Conservation (phyloP, 225 moss, liverwort and hornwort genomes). For the Antitrichia curtipendula region DNA sequence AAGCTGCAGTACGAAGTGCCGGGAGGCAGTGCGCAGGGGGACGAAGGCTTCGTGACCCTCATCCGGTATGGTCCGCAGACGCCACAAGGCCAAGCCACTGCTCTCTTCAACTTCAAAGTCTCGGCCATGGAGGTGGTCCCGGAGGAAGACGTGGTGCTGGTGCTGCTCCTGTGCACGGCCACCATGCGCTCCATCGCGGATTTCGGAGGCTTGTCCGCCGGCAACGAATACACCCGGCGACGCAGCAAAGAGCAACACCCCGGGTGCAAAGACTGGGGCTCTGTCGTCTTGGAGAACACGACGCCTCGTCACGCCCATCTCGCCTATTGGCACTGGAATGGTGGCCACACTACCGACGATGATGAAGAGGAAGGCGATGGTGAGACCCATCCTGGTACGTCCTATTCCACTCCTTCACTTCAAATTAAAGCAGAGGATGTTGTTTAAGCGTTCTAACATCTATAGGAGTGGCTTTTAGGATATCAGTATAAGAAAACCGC, state of each 20-base stretch:
- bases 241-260: constrained; percentile 27
- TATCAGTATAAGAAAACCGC: not conserved
- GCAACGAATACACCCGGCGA: constrained; percentile 27
- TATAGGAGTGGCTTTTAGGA: not conserved
- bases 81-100: constrained; percentile 58
- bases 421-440: not conserved
- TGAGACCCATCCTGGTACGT: constrained; percentile 3
- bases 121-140: constrained; percentile 58
- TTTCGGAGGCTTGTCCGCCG: constrained; percentile 45
- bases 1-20: constrained; percentile 49
- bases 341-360: not conserved
- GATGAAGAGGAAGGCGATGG: constrained; percentile 15
- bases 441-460: not conserved
- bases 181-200: constrained; percentile 61
- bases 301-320: not conserved
- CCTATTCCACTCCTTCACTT: not conserved
- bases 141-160: constrained; percentile 57
- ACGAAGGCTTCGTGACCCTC: constrained; percentile 66
- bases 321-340: constrained; percentile 43
- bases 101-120: constrained; percentile 57
- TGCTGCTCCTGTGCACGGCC: constrained; percentile 57
- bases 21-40: constrained; percentile 29
- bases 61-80: constrained; percentile 47
- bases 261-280: constrained; percentile 53
- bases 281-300: constrained; percentile 41